phyloP scores from a whole-genome alignment of 1,139 yeast species.

The Zygoascus hellenicus region DNA sequence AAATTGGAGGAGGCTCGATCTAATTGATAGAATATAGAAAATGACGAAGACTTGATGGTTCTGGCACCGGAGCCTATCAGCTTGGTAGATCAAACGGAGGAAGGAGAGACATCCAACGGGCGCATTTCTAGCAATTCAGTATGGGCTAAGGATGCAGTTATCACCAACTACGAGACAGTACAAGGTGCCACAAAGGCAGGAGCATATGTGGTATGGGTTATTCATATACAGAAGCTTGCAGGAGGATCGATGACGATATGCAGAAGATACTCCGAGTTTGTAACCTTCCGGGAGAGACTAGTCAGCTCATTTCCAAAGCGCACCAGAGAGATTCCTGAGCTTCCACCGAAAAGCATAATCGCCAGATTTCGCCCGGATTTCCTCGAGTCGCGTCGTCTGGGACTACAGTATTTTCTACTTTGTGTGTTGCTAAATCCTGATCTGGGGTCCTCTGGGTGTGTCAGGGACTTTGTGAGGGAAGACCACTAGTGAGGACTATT shows the following conservation, averaged over 20 bases:
- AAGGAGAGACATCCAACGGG: not conserved
- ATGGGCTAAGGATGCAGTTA: constrained; percentile 39
- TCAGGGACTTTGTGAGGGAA: constrained; percentile 44
- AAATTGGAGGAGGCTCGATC: too few species aligned
- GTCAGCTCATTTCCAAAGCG: constrained; percentile 37
- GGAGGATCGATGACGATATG: constrained; percentile 48
- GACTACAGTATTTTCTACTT: constrained; percentile 68
- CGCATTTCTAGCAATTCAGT: not conserved
- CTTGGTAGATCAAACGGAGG: constrained; percentile 11
- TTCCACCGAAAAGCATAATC: constrained; percentile 62
- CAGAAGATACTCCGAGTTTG: constrained; percentile 65
- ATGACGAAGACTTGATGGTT: not conserved
- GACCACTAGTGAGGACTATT: not conserved
- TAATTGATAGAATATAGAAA: not conserved
- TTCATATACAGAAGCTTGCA: constrained; percentile 32
- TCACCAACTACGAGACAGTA: constrained; percentile 39
- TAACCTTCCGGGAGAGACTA: constrained; percentile 42
- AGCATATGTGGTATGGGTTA: constrained; percentile 40
- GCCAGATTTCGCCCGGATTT: constrained; percentile 50
- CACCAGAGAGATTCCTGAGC: constrained; percentile 46
- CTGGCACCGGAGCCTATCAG: constrained; percentile 14
- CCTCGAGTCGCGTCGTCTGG: constrained; percentile 56
- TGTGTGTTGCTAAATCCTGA: constrained; percentile 63
- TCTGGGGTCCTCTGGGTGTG: constrained; percentile 43
- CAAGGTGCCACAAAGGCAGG: constrained; percentile 33